phyloP scores from a whole-genome alignment of 1,139 yeast species.

The Suhomyces bribrorum region DNA sequence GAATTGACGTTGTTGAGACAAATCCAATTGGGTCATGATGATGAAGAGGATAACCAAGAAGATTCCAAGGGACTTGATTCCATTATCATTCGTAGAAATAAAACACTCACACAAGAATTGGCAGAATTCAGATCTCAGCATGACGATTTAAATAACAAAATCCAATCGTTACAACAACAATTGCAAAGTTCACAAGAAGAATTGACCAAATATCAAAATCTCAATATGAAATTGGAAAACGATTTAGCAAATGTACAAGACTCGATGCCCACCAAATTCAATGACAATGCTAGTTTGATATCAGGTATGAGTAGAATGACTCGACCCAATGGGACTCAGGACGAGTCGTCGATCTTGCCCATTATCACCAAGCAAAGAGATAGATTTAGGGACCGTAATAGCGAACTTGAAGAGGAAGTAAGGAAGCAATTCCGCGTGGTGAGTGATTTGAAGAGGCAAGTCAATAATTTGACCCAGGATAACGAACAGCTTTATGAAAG shows the following conservation, averaged over 20 bases:
- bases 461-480: constrained; percentile 65
- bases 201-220: constrained; percentile 34
- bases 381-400: constrained; percentile 77
- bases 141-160: constrained; percentile 37
- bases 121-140: constrained; percentile 58
- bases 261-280: constrained; percentile 41
- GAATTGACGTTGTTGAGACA: constrained; percentile 73
- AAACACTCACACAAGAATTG: constrained; percentile 59
- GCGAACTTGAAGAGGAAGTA: constrained; percentile 80
- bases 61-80: constrained; percentile 37
- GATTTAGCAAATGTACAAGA: constrained; percentile 63
- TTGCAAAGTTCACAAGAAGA: constrained; percentile 37
- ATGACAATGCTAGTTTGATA: constrained; percentile 69
- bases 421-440: constrained; percentile 58
- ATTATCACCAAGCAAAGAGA: constrained; percentile 94
- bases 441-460: constrained; percentile 63
- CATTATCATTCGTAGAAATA: constrained; percentile 59
- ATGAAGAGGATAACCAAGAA: constrained; percentile 16
- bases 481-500: constrained; percentile 80
- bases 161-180: constrained; percentile 43
- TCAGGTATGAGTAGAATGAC: constrained; percentile 58
- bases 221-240: constrained; percentile 66
- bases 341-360: constrained; percentile 65
- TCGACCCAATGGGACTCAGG: constrained; percentile 24
- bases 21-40: constrained; percentile 65